Base-by-base conservation (phyloP, 176 grass and related monocot species). In the Avena sativa region DNA sequence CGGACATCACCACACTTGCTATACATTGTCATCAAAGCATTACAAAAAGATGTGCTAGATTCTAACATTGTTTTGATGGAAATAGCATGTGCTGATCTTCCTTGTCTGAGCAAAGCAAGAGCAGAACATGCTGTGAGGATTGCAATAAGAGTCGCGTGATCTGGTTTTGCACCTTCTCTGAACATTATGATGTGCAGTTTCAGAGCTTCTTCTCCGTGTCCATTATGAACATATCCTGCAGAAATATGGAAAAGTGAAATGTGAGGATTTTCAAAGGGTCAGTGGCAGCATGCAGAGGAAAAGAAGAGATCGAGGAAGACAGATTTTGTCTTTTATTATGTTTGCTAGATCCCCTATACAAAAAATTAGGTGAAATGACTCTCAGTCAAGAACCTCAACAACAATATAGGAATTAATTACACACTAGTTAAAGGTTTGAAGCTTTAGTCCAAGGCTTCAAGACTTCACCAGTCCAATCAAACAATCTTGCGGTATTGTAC, bases 21-120 rank as follows among this genome's bases (percentile, higher is more conserved):
- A 70, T 98, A 96, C 96, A 94, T 98, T 66, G 89, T 93, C 68
- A 98, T 91, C 85, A 98, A 90, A 46, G 92, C 88, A 93, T 98
- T 96, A 75, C 87, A 90, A 78, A 98, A 49, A 20, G 92, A 91
- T 1, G 53, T 73, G 47, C 87, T 85, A 76, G 85, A 94, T 84
- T 93, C 84, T 64, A 96, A 79, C 76, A 92, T 83, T 36, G 97
- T 67, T 93, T 98, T 98, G 82, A 93, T 86, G 36, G 92, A 84
- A 78, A 91, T 19, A 80, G 89, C 89, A 88, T 98, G 94, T 64
- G 49, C 88, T 71, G 79, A 84, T 80, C 70, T 94, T 84, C 97
- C 94, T 87, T 94, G 90, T 87, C 87, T 93, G 51, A 98, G 85
- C 65, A 90, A 89, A 85, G 87, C 87, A 88, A 98, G 90, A 64